Conservation (phyloP, 2,329 filamentous ascomycete species). For the Allantophomopsis lycopodina region DNA sequence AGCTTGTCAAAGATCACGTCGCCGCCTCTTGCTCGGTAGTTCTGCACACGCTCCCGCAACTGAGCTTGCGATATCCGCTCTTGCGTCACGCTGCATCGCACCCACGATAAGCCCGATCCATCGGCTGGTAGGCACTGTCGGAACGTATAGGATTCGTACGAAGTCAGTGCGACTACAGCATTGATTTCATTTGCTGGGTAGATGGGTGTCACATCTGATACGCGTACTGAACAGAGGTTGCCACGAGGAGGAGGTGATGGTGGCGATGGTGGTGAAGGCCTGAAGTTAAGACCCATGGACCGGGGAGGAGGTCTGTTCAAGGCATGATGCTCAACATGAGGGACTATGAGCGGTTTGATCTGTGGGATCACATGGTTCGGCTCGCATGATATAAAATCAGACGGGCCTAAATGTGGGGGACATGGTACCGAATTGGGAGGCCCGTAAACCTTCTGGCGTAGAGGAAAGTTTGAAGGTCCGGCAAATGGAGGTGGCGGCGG, state of each 20-base stretch:
- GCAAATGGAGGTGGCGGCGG: neutral
- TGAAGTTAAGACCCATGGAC: neutral
- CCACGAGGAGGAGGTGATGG: too few species aligned
- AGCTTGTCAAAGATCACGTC: conserved; percentile 8
- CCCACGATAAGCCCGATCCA: conserved; percentile 3
- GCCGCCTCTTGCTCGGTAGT: conserved; percentile 3
- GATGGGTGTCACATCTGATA: neutral
- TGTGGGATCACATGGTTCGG: too few species aligned
- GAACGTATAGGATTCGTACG: neutral
- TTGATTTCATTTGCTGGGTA: neutral
- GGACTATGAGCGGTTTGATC: too few species aligned
- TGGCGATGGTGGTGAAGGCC: neutral
- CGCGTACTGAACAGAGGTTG: neutral
- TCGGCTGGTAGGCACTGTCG: neutral
- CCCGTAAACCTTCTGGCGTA: too few species aligned
- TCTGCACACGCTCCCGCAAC: conserved; percentile 3
- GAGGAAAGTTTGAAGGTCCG: too few species aligned
- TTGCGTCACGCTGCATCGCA: conserved; percentile 4
- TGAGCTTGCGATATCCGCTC: conserved; percentile 2
- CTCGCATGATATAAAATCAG: neutral
- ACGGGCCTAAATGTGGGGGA: neutral
- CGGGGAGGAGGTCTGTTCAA: neutral
- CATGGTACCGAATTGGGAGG: too few species aligned
- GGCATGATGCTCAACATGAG: too few species aligned
- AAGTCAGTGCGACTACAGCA: neutral